A percentile compares a stretch with the other conserved stretches of the same genome.
Evolutionary conservation across 805 yeast species (phyloP).

Genomic region (Candida odintsovae): DNA sequence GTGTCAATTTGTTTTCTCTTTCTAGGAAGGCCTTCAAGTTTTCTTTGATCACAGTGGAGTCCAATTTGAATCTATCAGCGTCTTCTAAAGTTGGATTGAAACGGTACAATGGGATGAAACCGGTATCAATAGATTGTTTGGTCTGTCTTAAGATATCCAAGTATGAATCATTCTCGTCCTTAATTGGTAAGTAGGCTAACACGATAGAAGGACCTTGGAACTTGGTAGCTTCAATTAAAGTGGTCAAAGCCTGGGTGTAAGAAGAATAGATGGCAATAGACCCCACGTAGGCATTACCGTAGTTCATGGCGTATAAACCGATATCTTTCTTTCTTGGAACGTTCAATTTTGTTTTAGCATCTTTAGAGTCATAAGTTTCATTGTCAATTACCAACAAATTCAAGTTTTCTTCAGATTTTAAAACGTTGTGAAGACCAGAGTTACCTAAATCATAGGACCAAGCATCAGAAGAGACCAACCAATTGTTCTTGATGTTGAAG

Average conservation of each 20-base stretch:
- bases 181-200: slow-evolving; percentile 82
- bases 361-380: slow-evolving; percentile 53
- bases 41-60: slow-evolving; percentile 74
- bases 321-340: slow-evolving; percentile 77
- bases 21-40: slow-evolving; percentile 77
- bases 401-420: slow-evolving; percentile 68
- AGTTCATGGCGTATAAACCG: slow-evolving; percentile 92
- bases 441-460: slow-evolving; percentile 94
- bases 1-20: slow-evolving; percentile 81
- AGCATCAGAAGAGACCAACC: slow-evolving; percentile 92
- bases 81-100: slow-evolving; percentile 60
- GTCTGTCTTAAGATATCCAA: slow-evolving; percentile 78
- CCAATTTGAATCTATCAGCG: slow-evolving; percentile 64
- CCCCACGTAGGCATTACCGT: slow-evolving; percentile 84
- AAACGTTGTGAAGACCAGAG: slow-evolving; percentile 83
- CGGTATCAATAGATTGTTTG: slow-evolving; percentile 83
- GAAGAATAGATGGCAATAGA: slow-evolving; percentile 92
- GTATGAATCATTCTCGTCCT: slow-evolving; percentile 58
- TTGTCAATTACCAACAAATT: slow-evolving; percentile 86
- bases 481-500: slow-evolving; percentile 47
- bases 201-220: slow-evolving; percentile 89
- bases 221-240: slow-evolving; percentile 83
- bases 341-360: slow-evolving; percentile 24
- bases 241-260: slow-evolving; percentile 86
- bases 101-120: slow-evolving; percentile 95